Evolutionary conservation across 192 early-diverging fungal genomes (phyloP).

Genomic region (Coemansia sp.): DNA sequence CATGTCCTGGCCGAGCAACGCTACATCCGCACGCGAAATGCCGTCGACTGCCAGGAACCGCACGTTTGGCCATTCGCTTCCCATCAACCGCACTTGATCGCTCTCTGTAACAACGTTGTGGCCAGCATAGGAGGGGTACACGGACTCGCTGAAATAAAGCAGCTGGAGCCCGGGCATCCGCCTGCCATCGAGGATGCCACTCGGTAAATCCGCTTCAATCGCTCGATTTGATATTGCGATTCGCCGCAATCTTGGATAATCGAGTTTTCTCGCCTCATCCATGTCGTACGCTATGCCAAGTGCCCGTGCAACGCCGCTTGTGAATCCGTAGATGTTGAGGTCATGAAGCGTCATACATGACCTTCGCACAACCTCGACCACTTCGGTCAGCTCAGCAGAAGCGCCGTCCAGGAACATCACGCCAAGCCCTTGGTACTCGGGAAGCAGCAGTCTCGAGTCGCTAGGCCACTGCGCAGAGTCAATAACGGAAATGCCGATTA

Average conservation of each 20-base stretch:
- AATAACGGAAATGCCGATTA: slow-evolving; percentile 19
- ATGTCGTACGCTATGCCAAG: slow-evolving; percentile 4
- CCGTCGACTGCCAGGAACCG: slow-evolving; percentile 23
- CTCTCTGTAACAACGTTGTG: slow-evolving; percentile 9
- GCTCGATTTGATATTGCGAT: slow-evolving; percentile 22
- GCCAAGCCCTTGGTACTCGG: slow-evolving; percentile 8
- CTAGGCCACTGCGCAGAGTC: not conserved
- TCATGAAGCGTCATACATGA: slow-evolving; percentile 17
- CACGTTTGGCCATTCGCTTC: slow-evolving; percentile 6
- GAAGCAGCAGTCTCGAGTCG: not conserved
- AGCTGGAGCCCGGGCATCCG: slow-evolving; percentile 11
- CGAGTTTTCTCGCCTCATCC: not conserved
- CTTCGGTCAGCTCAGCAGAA: not conserved
- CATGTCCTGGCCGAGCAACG: slow-evolving; percentile 1
- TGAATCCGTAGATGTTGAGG: slow-evolving; percentile 24
- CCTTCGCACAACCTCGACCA: slow-evolving; percentile 9
- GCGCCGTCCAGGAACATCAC: slow-evolving; percentile 23
- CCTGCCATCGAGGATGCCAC: slow-evolving; percentile 7
- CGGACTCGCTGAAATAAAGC: slow-evolving; percentile 27
- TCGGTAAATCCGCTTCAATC: not conserved
- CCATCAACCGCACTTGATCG: slow-evolving; percentile 4
- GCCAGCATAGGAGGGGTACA: slow-evolving; percentile 13
- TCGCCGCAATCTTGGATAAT: slow-evolving; percentile 17
- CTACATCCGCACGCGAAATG: slow-evolving; percentile 16
- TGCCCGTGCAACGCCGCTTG: not conserved